Conservation (phyloP, 768 basidiomycete genomes). For the Megacollybia marginata region DNA sequence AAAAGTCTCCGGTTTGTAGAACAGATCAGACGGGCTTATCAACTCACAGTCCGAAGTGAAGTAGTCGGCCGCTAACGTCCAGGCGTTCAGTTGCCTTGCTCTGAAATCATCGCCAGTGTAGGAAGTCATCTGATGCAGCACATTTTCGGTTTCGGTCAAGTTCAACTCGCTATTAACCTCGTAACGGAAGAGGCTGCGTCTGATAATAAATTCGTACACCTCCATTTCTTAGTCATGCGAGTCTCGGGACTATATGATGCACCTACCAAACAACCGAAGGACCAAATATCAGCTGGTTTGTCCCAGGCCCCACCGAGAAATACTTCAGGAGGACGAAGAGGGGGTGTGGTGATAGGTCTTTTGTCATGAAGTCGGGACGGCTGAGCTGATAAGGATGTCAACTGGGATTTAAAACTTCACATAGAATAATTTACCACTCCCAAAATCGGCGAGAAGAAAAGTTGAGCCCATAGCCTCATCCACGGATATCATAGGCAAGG, state of each 20-base stretch:
- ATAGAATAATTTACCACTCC: conserved; percentile 3
- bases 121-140: conserved; percentile 7
- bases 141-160: conserved; percentile 6
- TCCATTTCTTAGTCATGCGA: neutral
- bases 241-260: neutral
- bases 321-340: conserved; percentile 21
- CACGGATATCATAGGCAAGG: conserved; percentile 4
- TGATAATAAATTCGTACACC: conserved; percentile 8
- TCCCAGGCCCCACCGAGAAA: conserved; percentile 18
- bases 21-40: neutral
- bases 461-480: conserved; percentile 1
- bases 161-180: neutral
- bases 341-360: conserved; percentile 13
- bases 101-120: conserved; percentile 6
- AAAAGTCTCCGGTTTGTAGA: neutral
- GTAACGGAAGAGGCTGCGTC: conserved; percentile 6
- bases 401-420: neutral
- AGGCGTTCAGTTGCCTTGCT: conserved; percentile 8
- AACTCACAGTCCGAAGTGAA: neutral
- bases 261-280: conserved; percentile 22
- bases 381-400: conserved; percentile 10
- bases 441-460: conserved; percentile 8
- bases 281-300: conserved; percentile 22
- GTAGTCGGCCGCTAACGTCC: conserved; percentile 3
- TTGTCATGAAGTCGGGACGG: conserved; percentile 4